Conservation (phyloP, 2,329 filamentous ascomycete species). For the Xylaria sp. region DNA sequence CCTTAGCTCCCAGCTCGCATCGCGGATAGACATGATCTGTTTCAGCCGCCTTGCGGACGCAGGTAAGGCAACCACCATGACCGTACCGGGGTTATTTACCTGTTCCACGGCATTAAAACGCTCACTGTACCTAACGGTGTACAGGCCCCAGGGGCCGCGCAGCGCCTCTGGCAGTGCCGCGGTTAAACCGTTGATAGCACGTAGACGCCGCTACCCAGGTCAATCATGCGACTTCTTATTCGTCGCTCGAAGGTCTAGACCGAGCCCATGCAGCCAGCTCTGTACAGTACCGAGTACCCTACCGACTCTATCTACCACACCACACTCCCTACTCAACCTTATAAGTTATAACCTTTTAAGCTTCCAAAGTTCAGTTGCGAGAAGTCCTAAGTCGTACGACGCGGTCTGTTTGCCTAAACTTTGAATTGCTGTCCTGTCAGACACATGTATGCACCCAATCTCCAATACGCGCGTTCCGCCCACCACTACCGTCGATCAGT, state of each 20-base stretch:
- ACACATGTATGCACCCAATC: background rate
- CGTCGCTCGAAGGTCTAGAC: conserved; percentile 35
- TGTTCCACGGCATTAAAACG: conserved; percentile 20
- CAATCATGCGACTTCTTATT: conserved; percentile 23
- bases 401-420: background rate
- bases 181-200: conserved; percentile 27
- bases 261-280: conserved; percentile 29
- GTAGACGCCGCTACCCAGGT: conserved; percentile 21
- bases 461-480: background rate
- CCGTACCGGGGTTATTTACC: conserved; percentile 6
- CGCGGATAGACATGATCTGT: background rate
- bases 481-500: conserved; percentile 19
- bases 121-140: conserved; percentile 6
- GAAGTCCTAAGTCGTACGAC: conserved; percentile 23
- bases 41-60: conserved; percentile 21
- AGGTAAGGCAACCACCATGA: conserved; percentile 18
- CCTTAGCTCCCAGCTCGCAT: background rate
- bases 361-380: conserved; percentile 8
- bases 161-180: conserved; percentile 13
- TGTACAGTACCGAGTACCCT: conserved; percentile 13
- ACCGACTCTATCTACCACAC: conserved; percentile 17
- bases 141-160: conserved; percentile 12
- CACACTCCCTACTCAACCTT: background rate
- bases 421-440: conserved; percentile 2
- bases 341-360: conserved; percentile 5